Conservation (phyloP, 192 early-diverging fungal genomes). For the Coemansia sp. region DNA sequence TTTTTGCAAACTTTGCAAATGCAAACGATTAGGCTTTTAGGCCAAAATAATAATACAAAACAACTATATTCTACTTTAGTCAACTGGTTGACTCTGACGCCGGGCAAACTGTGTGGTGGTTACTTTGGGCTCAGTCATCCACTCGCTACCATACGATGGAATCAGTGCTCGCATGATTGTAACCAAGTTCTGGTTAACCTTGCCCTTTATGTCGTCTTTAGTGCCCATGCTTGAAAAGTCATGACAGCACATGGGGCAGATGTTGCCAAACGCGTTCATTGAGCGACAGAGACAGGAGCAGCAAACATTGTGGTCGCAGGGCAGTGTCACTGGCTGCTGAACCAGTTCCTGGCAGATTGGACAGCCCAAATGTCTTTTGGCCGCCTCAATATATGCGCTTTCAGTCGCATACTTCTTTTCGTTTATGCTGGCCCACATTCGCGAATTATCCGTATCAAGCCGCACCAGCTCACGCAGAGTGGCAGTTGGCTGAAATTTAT, state of each 20-base stretch:
- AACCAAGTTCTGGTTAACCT: slow-evolving; percentile 33
- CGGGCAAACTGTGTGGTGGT: slow-evolving; percentile 18
- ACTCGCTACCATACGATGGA: slow-evolving; percentile 38
- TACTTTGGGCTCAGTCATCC: slow-evolving; percentile 9
- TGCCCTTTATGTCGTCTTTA: slow-evolving; percentile 9
- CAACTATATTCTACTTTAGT: background rate
- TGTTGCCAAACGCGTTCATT: slow-evolving; percentile 24
- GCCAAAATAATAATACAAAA: too few relatives aligned
- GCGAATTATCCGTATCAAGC: slow-evolving; percentile 35
- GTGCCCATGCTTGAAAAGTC: slow-evolving; percentile 26
- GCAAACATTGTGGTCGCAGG: slow-evolving; percentile 51
- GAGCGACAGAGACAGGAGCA: slow-evolving; percentile 31
- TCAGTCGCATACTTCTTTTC: slow-evolving; percentile 15
- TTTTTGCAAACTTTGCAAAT: background rate
- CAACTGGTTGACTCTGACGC: background rate
- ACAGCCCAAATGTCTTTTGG: slow-evolving; percentile 29
- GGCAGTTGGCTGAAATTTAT: slow-evolving; percentile 11
- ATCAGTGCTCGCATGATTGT: slow-evolving; percentile 36
- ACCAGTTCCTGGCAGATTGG: slow-evolving; percentile 52
- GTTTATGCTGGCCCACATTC: slow-evolving; percentile 32
- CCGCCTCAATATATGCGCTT: slow-evolving; percentile 28
- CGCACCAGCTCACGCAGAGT: slow-evolving; percentile 35
- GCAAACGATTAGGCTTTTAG: too few relatives aligned
- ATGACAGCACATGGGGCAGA: slow-evolving; percentile 43
- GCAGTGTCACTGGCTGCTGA: slow-evolving; percentile 39